phyloP scores from a whole-genome alignment of 108 stramenopile genomes.

The Schizochytrium sp. region DNA sequence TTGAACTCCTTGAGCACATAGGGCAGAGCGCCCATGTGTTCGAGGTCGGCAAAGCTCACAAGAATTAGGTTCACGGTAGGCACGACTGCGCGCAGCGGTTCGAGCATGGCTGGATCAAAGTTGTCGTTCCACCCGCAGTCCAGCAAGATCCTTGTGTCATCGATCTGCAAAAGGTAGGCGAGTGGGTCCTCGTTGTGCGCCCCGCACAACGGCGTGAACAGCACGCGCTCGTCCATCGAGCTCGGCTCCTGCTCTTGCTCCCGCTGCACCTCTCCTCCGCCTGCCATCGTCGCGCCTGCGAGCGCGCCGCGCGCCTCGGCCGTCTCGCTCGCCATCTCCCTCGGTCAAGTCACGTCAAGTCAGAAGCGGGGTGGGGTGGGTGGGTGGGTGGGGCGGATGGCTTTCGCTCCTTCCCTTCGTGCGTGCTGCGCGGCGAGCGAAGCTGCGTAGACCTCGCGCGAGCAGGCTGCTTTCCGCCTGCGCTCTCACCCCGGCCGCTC shows the following conservation, averaged over 20 bases:
- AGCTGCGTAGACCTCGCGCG: too few relatives aligned
- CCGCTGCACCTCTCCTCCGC: too few relatives aligned
- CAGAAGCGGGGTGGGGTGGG: too few relatives aligned
- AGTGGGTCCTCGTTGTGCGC: not conserved
- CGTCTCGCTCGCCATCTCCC: too few relatives aligned
- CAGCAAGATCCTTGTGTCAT: not conserved
- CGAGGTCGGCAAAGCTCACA: not conserved
- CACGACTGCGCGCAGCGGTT: not conserved
- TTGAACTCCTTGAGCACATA: not conserved
- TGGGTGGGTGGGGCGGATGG: too few relatives aligned
- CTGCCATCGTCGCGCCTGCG: too few relatives aligned
- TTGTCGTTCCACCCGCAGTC: constrained; percentile 9
- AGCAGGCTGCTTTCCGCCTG: too few relatives aligned
- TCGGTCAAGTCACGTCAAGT: too few relatives aligned
- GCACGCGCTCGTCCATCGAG: constrained; percentile 13
- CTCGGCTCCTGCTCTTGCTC: not conserved
- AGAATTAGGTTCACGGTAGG: not conserved
- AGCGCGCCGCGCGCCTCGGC: too few relatives aligned
- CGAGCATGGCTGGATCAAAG: not conserved
- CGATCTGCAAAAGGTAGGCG: not conserved
- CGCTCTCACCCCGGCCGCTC: too few relatives aligned
- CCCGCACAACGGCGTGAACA: not conserved
- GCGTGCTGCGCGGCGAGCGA: too few relatives aligned
- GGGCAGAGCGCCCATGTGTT: constrained; percentile 2
- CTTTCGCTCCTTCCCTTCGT: too few relatives aligned